A percentile compares a stretch with the other conserved stretches of the same genome.
Conservation (phyloP, 257 asterid genomes). For the Solanum peruvianum region DNA sequence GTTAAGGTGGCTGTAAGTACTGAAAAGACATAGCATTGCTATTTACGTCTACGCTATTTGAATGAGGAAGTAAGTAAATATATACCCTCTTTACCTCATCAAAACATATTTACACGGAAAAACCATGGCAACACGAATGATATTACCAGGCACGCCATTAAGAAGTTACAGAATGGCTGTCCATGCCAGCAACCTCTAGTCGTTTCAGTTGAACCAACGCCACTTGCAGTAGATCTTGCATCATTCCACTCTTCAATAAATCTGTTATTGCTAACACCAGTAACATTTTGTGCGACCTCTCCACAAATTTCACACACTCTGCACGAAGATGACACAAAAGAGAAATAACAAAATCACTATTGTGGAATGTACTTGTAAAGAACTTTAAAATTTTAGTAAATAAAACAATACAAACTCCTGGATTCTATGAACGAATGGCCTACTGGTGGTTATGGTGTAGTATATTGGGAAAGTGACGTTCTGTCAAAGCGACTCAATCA, state of each 20-base stretch:
- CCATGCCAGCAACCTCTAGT: constrained; percentile 47
- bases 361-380: not conserved
- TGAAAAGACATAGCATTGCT: not conserved
- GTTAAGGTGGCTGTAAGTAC: not conserved
- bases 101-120: constrained; percentile 58
- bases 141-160: constrained; percentile 70
- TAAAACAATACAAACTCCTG: not conserved
- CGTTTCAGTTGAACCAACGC: constrained; percentile 1
- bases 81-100: not conserved
- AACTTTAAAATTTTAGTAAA: not conserved
- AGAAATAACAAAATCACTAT: not conserved
- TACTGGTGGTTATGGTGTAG: not conserved
- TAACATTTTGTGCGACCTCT: constrained; percentile 41
- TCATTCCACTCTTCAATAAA: constrained; percentile 80
- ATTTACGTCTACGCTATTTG: not conserved
- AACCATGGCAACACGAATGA: constrained; percentile 84
- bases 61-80: not conserved
- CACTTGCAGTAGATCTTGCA: constrained; percentile 1
- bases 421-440: not conserved
- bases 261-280: constrained; percentile 29
- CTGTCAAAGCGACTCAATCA: not conserved
- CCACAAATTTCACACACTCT: constrained; percentile 87
- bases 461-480: not conserved
- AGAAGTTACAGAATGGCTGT: constrained; percentile 63
- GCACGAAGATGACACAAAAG: not conserved